Evolutionary conservation across 768 basidiomycete genomes (phyloP), one percentile per base, ranked within the genome.

Genomic region (Cyathus striatus): DNA sequence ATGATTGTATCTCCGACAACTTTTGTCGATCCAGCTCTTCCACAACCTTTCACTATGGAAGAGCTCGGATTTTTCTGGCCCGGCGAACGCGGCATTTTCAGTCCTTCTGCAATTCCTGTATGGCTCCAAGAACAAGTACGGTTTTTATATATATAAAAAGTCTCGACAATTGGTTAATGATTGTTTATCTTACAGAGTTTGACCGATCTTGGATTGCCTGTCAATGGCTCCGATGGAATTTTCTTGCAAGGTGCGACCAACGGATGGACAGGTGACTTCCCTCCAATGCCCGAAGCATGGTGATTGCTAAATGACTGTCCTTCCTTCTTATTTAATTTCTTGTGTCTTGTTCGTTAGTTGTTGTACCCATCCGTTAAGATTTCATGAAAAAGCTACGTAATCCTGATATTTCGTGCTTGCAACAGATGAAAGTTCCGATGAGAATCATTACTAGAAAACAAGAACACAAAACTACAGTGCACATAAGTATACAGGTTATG

Each of bases 121-220:
- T 96, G 93, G 93, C 65, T 96, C 44, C 91, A 89, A 59, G 93
- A 95, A 62, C 84, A 89, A 69, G 90, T 89, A 39, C 46, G 81
- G 69, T 32, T n/a, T n/a, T n/a, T n/a, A n/a, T n/a, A n/a, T n/a
- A 17, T 23, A 25, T 39, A 38, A 40, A 18, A 14, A 39, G n/a
- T 22, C 22, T 40, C 22, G 37, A 40, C 21, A 12, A 2, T 17
- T 35, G 4, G 40, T 33, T 38, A 36, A 34, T 47, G 20, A 25
- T 46, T 40, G 43, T 33, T 5, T 36, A 43, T 45, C 35, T 45
- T 45, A 38, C 63, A 95, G 89, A 92, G 81, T 57, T 65, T 94
- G 49, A 81, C 83, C 13, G 93, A 97, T 61, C 79, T 97, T 12
- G 90, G 93, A 13, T 68, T 96, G 41, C 93, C 93, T n/a, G 71